phyloP scores from a whole-genome alignment of 2,329 filamentous ascomycete genomes.

The Cyclaneusma minus region DNA sequence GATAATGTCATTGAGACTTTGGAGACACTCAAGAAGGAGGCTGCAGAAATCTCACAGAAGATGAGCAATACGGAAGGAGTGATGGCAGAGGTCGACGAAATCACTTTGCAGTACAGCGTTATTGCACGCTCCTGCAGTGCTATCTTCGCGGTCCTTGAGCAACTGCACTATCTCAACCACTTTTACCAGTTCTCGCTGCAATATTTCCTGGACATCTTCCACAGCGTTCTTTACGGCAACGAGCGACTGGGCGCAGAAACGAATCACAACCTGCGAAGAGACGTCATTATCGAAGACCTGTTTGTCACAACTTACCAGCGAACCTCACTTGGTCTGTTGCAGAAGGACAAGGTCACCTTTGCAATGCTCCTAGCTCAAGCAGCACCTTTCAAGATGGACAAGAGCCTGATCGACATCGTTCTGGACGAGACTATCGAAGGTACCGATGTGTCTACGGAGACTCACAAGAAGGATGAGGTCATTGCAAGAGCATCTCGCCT shows the following conservation, averaged over 20 bases:
- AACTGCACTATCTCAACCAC: constrained; percentile 95
- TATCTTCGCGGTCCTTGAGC: constrained; percentile 91
- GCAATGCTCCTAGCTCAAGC: constrained; percentile 92
- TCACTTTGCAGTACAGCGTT: constrained; percentile 85
- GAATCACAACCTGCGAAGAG: constrained; percentile 65
- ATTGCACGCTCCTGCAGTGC: constrained; percentile 93
- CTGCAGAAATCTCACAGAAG: constrained; percentile 89
- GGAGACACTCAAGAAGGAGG: constrained; percentile 95
- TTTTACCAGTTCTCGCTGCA: constrained; percentile 99
- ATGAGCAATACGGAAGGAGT: constrained; percentile 94
- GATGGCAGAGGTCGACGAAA: constrained; percentile 93
- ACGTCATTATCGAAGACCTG: constrained; percentile 80
- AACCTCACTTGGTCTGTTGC: constrained; percentile 81
- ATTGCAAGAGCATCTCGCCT: constrained; percentile 55
- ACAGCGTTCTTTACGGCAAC: constrained; percentile 73
- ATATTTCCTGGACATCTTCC: constrained; percentile 97
- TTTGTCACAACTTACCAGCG: constrained; percentile 87
- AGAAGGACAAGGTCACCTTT: constrained; percentile 86
- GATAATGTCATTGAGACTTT: constrained; percentile 97
- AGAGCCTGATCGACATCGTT: constrained; percentile 70
- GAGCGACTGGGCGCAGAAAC: constrained; percentile 53
- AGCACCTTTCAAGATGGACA: constrained; percentile 92
- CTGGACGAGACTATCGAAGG: constrained; percentile 65
- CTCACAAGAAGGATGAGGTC: constrained; percentile 48
- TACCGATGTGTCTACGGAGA: constrained; percentile 60